Base-by-base conservation (phyloP, 441 rosid genomes). In the Biscutella laevigata region DNA sequence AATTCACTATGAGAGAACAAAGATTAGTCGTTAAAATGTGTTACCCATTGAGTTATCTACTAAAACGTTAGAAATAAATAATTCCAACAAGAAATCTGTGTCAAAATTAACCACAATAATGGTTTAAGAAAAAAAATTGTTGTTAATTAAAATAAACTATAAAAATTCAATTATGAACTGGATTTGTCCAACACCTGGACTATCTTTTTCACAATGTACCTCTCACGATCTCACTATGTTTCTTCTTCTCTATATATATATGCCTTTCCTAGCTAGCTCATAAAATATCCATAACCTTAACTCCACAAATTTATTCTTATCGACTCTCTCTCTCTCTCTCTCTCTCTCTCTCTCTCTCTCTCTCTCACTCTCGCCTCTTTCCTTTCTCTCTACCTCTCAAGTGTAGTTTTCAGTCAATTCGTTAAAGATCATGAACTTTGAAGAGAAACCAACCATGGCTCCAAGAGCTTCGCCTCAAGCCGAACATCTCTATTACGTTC, bases 401-500 rank as follows among this genome's bases (percentile, higher is more conserved):
- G 13, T 34, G n/a, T 35, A 6, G 22, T 47, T 55, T 39, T 38
- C 13, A 62, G 25, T 11, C 55, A 13, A 13, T 33, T 28, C 20
- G 11, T 1, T 28, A 44, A 34, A 58, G 11, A 52, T 35, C 56
- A 77, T 71, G 85, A 80, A 74, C 67, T 76, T 76, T 7, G 97
- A 80, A 62, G 95, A 86, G 39, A 90, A 81, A 67, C 73, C 69
- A 25, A 63, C 75, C 61, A 72, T 77, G 84, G 79, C 83, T 65
- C 49, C 77, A 7, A 55, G 58, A 53, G 43, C 50, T 57, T 73
- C 67, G 48, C 73, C 78, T 12, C 85, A 80, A 38, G 56, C 91
- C 33, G 95, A 92, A 58, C 90, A 86, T 64, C 97, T 88, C 53
- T 92, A 89, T 73, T 92, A 92, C 70, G 90, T 88, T 49, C 95